Base-by-base conservation (phyloP, 495 filamentous ascomycete genomes). In the Podospora pseudopauciseta region DNA sequence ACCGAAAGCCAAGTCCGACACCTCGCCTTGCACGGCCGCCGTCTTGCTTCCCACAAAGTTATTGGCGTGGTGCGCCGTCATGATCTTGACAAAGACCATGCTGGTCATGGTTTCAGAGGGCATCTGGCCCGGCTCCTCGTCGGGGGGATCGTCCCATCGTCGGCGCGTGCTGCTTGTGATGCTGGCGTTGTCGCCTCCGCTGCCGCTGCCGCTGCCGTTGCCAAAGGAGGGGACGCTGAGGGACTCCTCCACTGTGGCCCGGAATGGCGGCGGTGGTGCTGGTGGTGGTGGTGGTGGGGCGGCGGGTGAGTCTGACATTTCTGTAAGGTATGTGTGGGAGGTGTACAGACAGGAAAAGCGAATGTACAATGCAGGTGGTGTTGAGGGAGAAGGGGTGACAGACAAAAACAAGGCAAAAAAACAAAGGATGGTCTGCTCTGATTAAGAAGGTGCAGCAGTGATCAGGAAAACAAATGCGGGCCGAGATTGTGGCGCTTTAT, bases 71-170 rank as follows among this genome's bases (percentile, higher is more conserved):
- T 49, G 39, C 6, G 39, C 39, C 0, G 6, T 49, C 39, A 49
- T 20, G 28, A 30, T 23, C 32, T 67, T 59, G 32, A 70, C 20
- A 61, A 74, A 67, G 60, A 74, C 49, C 61, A 74, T 68, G 63
- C 70, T 68, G 30, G 66, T 68, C 23, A 67, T 11, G 65, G 56
- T 64, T 2, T 69, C 68, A 2, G 61, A 19, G 18, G 62, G 64
- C 39, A 18, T 49, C 39, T 1, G 39, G 1, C 32, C 26, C 3
- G 65, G 71, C 6, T 70, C 58, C 5, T 70, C 67, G 19, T 70
- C 69, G 5, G 73, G 73, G 7, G 73, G 73, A 64, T 75, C 73
- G 66, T 75, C 73, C 73, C 73, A 75, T 64, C 68, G 60, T 23
- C 73, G 67, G 13, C 20, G 44, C 6, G 39, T 49, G 53, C 19